Evolutionary conservation across 257 asterid species (phyloP).

Genomic region (Mentha longifolia): DNA sequence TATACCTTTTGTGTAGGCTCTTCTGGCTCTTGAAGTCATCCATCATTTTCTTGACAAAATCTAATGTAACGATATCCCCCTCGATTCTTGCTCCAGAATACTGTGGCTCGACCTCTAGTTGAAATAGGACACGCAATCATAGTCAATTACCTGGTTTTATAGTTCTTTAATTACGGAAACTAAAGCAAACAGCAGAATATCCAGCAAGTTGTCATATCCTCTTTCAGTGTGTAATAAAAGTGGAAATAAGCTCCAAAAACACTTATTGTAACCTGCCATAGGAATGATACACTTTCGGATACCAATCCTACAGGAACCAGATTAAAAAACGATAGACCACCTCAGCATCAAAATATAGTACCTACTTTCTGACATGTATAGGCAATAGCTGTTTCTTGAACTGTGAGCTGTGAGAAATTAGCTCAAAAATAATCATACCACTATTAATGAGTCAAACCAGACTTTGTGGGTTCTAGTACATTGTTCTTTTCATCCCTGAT

Average conservation of each 20-base stretch:
- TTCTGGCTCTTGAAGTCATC: constrained; percentile 93
- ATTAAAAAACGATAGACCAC: background rate
- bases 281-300: background rate
- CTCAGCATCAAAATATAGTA: too few relatives aligned
- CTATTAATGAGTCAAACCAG: background rate
- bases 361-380: background rate
- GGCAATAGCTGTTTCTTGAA: constrained; percentile 4
- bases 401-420: background rate
- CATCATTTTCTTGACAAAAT: constrained; percentile 92
- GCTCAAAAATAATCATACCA: background rate
- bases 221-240: background rate
- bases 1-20: constrained; percentile 81
- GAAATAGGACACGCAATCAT: constrained; percentile 41
- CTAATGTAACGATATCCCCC: constrained; percentile 87
- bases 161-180: constrained; percentile 19
- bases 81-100: constrained; percentile 93
- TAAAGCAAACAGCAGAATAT: background rate
- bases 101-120: constrained; percentile 87
- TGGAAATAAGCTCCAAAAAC: constrained; percentile 18
- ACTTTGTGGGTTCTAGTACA: background rate
- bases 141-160: constrained; percentile 24
- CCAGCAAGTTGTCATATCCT: background rate
- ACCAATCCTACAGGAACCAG: background rate
- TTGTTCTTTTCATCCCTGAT: background rate
- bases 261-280: background rate